Conservation (phyloP, 2,329 filamentous ascomycete genomes). For the Gaeumannomyces sp. region DNA sequence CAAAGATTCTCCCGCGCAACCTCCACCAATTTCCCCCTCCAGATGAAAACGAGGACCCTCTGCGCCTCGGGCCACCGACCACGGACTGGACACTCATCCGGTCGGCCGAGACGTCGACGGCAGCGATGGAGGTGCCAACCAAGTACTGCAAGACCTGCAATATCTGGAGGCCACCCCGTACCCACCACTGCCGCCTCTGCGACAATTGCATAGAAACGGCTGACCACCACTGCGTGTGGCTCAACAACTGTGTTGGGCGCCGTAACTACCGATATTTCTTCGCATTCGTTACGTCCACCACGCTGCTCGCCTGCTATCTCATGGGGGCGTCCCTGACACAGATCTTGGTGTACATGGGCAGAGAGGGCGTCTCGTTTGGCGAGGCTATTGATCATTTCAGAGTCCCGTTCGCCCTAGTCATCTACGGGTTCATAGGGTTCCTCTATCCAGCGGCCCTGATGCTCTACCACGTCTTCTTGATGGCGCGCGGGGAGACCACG, state of each 20-base stretch:
- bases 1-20: slow-evolving; percentile 83
- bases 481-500: slow-evolving; percentile 87
- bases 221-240: slow-evolving; percentile 97
- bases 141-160: slow-evolving; percentile 98
- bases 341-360: slow-evolving; percentile 63
- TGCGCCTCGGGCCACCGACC: slow-evolving; percentile 74
- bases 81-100: slow-evolving; percentile 94
- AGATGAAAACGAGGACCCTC: slow-evolving; percentile 70
- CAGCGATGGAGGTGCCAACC: slow-evolving; percentile 94
- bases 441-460: slow-evolving; percentile 79
- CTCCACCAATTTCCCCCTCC: slow-evolving; percentile 79
- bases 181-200: slow-evolving; percentile 93
- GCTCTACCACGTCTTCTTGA: slow-evolving; percentile 86
- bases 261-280: slow-evolving; percentile 99
- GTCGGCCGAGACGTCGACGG: slow-evolving; percentile 64
- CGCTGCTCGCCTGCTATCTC: slow-evolving; percentile 69
- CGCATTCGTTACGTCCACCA: slow-evolving; percentile 76
- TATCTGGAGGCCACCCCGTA: slow-evolving; percentile 92
- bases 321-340: slow-evolving; percentile 75
- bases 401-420: slow-evolving; percentile 80
- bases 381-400: slow-evolving; percentile 63
- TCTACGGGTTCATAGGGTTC: slow-evolving; percentile 70
- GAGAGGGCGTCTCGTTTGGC: slow-evolving; percentile 60
- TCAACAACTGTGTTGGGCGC: slow-evolving; percentile 95
- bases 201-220: slow-evolving; percentile 97